phyloP scores from a whole-genome alignment of 768 basidiomycete genomes.

The Hemileccinum rubropunctum region DNA sequence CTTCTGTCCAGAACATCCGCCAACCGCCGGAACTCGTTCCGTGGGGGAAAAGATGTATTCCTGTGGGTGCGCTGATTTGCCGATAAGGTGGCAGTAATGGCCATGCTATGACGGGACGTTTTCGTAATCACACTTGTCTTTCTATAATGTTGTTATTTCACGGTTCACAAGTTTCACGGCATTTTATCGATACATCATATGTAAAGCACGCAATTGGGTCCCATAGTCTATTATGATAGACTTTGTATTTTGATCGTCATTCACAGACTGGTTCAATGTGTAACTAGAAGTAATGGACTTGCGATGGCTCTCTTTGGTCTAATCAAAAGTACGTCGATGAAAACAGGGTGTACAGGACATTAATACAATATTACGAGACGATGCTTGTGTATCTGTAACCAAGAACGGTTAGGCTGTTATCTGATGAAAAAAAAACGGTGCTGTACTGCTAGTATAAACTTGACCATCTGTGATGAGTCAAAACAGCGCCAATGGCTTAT shows the following conservation, averaged over 20 bases:
- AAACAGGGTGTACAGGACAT: slow-evolving; percentile 12
- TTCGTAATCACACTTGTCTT: not conserved
- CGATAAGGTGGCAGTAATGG: slow-evolving; percentile 24
- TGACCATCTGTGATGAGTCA: slow-evolving; percentile 2
- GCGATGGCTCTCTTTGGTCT: not conserved
- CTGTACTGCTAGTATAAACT: slow-evolving; percentile 3
- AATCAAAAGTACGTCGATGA: slow-evolving; percentile 1
- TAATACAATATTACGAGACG: slow-evolving; percentile 7
- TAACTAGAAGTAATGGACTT: slow-evolving; percentile 1
- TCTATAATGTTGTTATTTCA: slow-evolving; percentile 14
- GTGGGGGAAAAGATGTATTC: slow-evolving; percentile 19
- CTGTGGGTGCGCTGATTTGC: slow-evolving; percentile 15
- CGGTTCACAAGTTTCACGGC: slow-evolving; percentile 1
- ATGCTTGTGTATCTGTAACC: not conserved
- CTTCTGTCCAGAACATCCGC: slow-evolving; percentile 13
- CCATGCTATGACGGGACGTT: slow-evolving; percentile 1
- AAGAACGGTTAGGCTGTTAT: slow-evolving; percentile 12
- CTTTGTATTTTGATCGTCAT: slow-evolving; percentile 14
- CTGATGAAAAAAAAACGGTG: slow-evolving; percentile 11
- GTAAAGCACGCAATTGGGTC: slow-evolving; percentile 20
- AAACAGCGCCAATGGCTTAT: not conserved
- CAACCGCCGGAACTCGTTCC: slow-evolving; percentile 15
- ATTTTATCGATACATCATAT: slow-evolving; percentile 25
- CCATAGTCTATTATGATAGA: slow-evolving; percentile 17
- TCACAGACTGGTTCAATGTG: not conserved